phyloP scores from a whole-genome alignment of 2,329 filamentous ascomycete genomes.

The Dactylellina cionopaga region DNA sequence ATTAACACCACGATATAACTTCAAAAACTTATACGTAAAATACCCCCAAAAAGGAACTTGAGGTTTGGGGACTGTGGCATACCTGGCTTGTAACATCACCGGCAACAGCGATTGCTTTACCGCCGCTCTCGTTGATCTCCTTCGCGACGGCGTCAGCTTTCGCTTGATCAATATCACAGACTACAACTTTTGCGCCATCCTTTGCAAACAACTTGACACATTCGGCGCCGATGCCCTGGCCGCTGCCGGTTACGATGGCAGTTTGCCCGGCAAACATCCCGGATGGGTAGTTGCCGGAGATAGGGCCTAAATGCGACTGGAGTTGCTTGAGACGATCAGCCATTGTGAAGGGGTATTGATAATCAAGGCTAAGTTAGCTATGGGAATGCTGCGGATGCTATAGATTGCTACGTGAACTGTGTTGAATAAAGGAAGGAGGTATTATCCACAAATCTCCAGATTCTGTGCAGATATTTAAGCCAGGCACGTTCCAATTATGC shows the following conservation, averaged over 20 bases:
- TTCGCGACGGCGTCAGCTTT: constrained; percentile 76
- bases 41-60: too few species aligned
- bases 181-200: constrained; percentile 84
- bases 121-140: constrained; percentile 73
- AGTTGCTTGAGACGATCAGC: constrained; percentile 74
- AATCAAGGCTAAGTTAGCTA: neutral
- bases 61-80: too few species aligned
- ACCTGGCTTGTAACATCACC: constrained; percentile 71
- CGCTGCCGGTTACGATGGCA: constrained; percentile 86
- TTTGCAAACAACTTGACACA: constrained; percentile 83
- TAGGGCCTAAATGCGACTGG: constrained; percentile 71
- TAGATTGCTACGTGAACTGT: too few species aligned
- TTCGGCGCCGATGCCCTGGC: constrained; percentile 89
- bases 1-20: too few species aligned
- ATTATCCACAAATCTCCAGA: neutral
- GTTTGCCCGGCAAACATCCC: constrained; percentile 82
- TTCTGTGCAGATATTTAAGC: constrained; percentile 36
- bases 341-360: constrained; percentile 24
- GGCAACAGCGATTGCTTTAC: constrained; percentile 75
- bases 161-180: constrained; percentile 84
- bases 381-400: too few species aligned
- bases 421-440: neutral
- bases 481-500: neutral
- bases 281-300: constrained; percentile 73
- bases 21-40: too few species aligned